Conservation (phyloP, 139 green algal genomes). For the Chlamydomonas sp. region DNA sequence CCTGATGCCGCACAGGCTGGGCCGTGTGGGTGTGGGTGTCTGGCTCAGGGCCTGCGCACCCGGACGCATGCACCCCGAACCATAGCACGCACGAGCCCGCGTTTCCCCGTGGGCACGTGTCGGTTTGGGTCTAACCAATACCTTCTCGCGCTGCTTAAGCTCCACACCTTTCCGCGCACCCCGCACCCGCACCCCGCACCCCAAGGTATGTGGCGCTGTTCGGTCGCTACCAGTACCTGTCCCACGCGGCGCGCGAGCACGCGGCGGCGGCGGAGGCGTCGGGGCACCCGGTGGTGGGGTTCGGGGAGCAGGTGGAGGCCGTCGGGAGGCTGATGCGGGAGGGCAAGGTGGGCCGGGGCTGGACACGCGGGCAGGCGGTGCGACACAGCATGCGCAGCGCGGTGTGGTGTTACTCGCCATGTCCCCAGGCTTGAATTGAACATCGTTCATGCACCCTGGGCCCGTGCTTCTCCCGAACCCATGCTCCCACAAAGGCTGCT, state of each 20-base stretch:
- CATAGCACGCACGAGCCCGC: no score
- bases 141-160: not conserved
- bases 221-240: conserved; percentile 8
- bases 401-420: no score
- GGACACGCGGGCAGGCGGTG: not conserved
- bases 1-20: no score
- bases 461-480: no score
- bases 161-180: not conserved
- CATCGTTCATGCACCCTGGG: no score
- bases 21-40: no score
- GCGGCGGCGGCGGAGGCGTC: conserved; percentile 1
- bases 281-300: not conserved
- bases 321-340: conserved; percentile 59
- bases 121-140: not conserved
- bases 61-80: no score
- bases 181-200: not conserved
- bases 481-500: no score
- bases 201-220: conserved; percentile 19
- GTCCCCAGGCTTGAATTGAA: no score
- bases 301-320: conserved; percentile 52
- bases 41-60: no score
- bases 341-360: conserved; percentile 60
- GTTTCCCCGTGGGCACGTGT: no score
- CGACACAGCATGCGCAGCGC: no score
- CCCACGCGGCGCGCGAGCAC: conserved; percentile 19